These are phyloP conservation scores for Tritrichomonas musculus DNA, from an alignment of 208 protist species.

Conservation along the genomic window DNA sequence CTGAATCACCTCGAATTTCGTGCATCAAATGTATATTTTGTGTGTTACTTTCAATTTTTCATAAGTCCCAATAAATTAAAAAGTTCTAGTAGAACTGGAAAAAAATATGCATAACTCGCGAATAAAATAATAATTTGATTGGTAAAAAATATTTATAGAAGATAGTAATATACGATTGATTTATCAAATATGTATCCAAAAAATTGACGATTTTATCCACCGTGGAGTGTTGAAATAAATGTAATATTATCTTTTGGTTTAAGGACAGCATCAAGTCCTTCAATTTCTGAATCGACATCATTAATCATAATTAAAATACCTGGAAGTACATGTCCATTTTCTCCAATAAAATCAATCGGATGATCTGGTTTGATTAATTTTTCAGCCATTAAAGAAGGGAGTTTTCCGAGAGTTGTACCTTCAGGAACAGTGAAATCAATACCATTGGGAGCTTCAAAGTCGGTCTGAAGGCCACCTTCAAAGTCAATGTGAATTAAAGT, in stretches of 20 bases:
- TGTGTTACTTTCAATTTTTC: no score
- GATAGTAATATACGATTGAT: no score
- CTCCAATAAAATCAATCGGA: background rate
- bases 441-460: slow-evolving; percentile 3
- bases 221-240: slow-evolving; percentile 27
- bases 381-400: background rate
- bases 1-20: no score
- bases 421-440: background rate
- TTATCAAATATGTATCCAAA: no score
- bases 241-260: background rate
- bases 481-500: slow-evolving; percentile 9
- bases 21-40: no score
- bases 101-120: no score
- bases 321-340: background rate
- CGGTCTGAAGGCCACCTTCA: background rate
- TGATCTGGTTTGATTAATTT: background rate
- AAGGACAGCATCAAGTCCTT: background rate
- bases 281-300: slow-evolving; percentile 20
- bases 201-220: no score
- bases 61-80: no score
- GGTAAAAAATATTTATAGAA: no score
- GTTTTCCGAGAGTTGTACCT: background rate
- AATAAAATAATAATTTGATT: no score
- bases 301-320: slow-evolving; percentile 13
- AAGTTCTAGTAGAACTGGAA: no score